phyloP scores from a whole-genome alignment of 2,329 filamentous ascomycete species.

The Aspergillus unguis region DNA sequence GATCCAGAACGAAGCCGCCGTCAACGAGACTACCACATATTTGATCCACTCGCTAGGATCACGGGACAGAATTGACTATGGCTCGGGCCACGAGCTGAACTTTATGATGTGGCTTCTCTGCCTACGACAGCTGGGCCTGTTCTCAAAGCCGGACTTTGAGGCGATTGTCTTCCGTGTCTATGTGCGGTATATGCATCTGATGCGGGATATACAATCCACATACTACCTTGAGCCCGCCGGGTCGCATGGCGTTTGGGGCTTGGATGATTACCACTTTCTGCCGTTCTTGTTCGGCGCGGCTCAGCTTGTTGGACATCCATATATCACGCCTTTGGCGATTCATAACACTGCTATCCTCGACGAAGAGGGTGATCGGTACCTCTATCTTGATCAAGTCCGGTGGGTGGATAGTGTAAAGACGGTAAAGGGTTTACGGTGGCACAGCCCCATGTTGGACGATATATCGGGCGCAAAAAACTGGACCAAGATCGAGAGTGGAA shows the following conservation, averaged over 20 bases:
- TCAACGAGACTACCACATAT: constrained; percentile 74
- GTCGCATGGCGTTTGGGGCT: constrained; percentile 94
- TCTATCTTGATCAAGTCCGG: constrained; percentile 87
- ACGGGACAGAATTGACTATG: constrained; percentile 85
- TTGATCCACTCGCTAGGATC: constrained; percentile 83
- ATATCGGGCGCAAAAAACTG: constrained; percentile 87
- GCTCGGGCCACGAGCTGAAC: constrained; percentile 95
- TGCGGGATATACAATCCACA: constrained; percentile 82
- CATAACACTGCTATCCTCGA: constrained; percentile 86
- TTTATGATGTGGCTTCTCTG: constrained; percentile 97
- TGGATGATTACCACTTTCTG: constrained; percentile 96
- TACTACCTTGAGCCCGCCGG: constrained; percentile 98
- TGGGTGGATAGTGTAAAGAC: constrained; percentile 98
- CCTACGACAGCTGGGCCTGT: constrained; percentile 71
- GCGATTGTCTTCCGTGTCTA: constrained; percentile 75
- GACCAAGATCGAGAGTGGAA: constrained; percentile 88
- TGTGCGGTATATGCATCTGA: constrained; percentile 74
- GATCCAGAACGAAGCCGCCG: constrained; percentile 46
- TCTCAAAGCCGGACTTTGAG: constrained; percentile 66
- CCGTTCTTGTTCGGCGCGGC: constrained; percentile 93
- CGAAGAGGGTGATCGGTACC: constrained; percentile 75
- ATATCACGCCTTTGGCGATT: constrained; percentile 73
- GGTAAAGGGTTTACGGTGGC: constrained; percentile 90
- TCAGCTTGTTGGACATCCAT: constrained; percentile 81
- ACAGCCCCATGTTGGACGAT: constrained; percentile 96